Evolutionary conservation across 768 basidiomycete genomes (phyloP).

Genomic region (Coprinopsis cinerea): DNA sequence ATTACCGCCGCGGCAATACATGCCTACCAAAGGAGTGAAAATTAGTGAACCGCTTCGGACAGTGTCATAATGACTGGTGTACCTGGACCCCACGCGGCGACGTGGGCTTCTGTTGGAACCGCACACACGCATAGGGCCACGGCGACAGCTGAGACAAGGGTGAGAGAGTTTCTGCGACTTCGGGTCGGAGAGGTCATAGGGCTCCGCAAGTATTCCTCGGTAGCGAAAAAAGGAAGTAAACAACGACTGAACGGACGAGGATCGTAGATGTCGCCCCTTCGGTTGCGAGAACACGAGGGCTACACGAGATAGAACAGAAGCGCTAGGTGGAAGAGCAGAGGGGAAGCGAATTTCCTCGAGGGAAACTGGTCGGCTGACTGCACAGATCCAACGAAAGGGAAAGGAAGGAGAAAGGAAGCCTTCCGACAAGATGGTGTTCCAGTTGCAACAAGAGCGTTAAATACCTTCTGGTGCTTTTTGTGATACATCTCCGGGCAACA

Average conservation of each 20-base stretch:
- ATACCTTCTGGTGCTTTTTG: neutral
- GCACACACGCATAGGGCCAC: neutral
- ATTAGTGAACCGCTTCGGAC: too few relatives aligned
- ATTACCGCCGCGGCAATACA: conserved; percentile 32
- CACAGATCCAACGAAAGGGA: neutral
- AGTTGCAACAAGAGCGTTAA: neutral
- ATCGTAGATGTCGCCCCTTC: too few relatives aligned
- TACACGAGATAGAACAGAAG: too few relatives aligned
- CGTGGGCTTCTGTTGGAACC: too few relatives aligned
- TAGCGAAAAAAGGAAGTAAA: too few relatives aligned
- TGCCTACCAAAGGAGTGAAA: too few relatives aligned
- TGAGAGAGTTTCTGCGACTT: neutral
- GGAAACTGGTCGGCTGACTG: neutral
- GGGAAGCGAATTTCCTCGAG: too few relatives aligned
- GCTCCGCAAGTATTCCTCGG: too few relatives aligned
- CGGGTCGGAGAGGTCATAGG: neutral
- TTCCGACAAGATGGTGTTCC: neutral
- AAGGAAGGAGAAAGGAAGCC: neutral
- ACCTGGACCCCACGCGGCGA: neutral
- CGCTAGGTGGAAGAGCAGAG: too few relatives aligned
- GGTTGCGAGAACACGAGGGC: too few relatives aligned
- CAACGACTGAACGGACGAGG: too few relatives aligned
- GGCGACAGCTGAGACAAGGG: neutral
- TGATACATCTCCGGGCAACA: too few relatives aligned
- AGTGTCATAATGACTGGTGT: neutral